Evolutionary conservation across 164 flowering plant genomes (phyloP), one percentile per base, ranked within the genome.

Genomic region (Stephania cephalantha): DNA sequence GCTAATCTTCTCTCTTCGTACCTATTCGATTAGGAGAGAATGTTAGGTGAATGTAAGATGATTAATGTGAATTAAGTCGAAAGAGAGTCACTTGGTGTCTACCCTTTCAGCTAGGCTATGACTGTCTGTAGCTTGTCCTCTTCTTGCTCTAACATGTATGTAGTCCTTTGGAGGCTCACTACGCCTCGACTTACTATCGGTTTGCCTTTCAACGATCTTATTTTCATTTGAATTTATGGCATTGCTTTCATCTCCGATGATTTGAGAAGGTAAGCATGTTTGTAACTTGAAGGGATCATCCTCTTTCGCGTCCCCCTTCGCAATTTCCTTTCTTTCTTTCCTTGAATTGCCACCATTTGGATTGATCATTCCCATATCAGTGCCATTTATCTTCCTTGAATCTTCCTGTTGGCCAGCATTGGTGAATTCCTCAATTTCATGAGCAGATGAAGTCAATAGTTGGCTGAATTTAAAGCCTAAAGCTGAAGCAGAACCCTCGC

Each of bases 41-140:
- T 3, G 18, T 35, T 35, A 35, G 42, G 42, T 35, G 42, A 0
- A 58, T 3, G 64, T 17, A 18, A 58, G 18, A 18, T 15, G 64
- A 58, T 2, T 58, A 58, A 58, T 58, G 64, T 58, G 64, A 58
- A 58, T 58, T 15, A 15, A 58, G 20, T 58, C 18, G 18, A 58
- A 5, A 58, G 64, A 58, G n/a, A 58, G 13, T 58, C 64, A 58
- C 64, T 58, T 58, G 64, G 18, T 58, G 48, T 71, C 83, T 89
- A 92, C 94, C 80, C 94, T 84, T 82, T 90, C 97, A 6, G 97
- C 94, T 45, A 91, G 83, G 78, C 97, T 91, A 82, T 91, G 94
- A 80, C 95, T 92, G 77, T 92, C 91, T n/a, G 95, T 92, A 35
- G 97, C 97, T 84, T 92, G 95, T 53, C 97, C 95, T 79, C 95